phyloP scores from a whole-genome alignment of 345 rosid species.

The Pelargonium nanum region DNA sequence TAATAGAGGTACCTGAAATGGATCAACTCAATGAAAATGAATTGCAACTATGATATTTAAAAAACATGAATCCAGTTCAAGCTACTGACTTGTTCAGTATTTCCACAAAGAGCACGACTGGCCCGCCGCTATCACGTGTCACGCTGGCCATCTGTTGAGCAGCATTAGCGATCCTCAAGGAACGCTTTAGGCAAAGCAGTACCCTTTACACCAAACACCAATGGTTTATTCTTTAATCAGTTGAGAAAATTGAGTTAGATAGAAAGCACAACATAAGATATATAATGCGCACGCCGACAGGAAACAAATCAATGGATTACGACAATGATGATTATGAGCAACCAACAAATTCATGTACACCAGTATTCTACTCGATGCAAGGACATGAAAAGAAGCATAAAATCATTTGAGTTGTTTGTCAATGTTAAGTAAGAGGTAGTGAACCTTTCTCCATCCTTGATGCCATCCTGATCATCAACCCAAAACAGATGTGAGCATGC shows the following conservation, averaged over 20 bases:
- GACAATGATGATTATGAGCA: neutral
- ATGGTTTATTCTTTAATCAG: too few relatives aligned
- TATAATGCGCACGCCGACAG: neutral
- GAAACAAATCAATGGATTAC: too few relatives aligned
- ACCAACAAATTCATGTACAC: neutral
- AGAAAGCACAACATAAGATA: neutral
- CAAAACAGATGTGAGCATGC: conserved; percentile 93
- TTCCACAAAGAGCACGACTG: conserved; percentile 72
- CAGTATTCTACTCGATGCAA: too few relatives aligned
- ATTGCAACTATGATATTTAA: too few relatives aligned
- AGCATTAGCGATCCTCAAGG: conserved; percentile 80
- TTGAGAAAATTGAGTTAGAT: too few relatives aligned
- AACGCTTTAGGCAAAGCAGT: conserved; percentile 73
- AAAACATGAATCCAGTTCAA: too few relatives aligned
- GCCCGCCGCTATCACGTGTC: conserved; percentile 66
- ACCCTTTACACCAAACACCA: conserved; percentile 34
- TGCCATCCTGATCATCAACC: conserved; percentile 58
- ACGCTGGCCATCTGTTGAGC: conserved; percentile 81
- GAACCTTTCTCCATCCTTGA: conserved; percentile 83
- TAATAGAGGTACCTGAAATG: conserved; percentile 61
- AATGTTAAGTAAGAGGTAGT: neutral
- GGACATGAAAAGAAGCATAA: neutral
- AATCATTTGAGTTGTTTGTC: neutral
- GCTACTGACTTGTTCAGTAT: conserved; percentile 81
- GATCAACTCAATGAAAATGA: neutral